A percentile compares a stretch with the other conserved stretches of the same genome.
Evolutionary conservation across 2,329 filamentous ascomycete genomes (phyloP).

Genomic region (Xylariaceae sp.): DNA sequence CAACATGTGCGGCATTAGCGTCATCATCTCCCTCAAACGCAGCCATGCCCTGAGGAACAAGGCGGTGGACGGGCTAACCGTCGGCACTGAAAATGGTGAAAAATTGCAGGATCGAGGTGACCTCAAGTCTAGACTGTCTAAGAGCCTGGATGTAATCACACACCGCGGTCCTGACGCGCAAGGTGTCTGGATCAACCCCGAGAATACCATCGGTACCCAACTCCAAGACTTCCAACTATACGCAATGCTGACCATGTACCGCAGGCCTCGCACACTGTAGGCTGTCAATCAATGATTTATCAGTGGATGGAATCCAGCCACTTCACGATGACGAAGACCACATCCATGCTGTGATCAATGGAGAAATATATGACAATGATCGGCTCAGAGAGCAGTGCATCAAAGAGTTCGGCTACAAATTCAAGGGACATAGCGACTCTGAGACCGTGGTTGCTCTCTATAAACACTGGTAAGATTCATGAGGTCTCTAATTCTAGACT

Average conservation of each 20-base stretch:
- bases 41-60: neutral
- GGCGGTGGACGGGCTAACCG: neutral
- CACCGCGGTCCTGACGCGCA: constrained; percentile 11
- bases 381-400: constrained; percentile 45
- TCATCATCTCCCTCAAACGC: constrained; percentile 2
- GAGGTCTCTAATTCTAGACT: neutral
- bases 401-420: constrained; percentile 45
- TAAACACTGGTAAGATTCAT: constrained; percentile 38
- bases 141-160: constrained; percentile 3
- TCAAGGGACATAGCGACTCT: constrained; percentile 51
- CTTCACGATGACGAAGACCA: constrained; percentile 15
- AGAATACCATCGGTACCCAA: constrained; percentile 6
- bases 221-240: constrained; percentile 1
- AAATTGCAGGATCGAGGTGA: neutral
- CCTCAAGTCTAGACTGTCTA: neutral
- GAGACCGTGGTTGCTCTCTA: constrained; percentile 57
- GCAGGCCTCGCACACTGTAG: constrained; percentile 15
- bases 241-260: too few relatives aligned
- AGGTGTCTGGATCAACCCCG: constrained; percentile 10
- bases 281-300: constrained; percentile 17
- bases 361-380: constrained; percentile 45
- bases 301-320: constrained; percentile 6
- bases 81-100: neutral
- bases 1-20: constrained; percentile 13
- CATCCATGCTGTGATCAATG: constrained; percentile 18